A percentile compares a stretch with the other conserved stretches of the same genome.
Conservation (phyloP, 768 basidiomycete genomes). For the Lactifluus volemus region DNA sequence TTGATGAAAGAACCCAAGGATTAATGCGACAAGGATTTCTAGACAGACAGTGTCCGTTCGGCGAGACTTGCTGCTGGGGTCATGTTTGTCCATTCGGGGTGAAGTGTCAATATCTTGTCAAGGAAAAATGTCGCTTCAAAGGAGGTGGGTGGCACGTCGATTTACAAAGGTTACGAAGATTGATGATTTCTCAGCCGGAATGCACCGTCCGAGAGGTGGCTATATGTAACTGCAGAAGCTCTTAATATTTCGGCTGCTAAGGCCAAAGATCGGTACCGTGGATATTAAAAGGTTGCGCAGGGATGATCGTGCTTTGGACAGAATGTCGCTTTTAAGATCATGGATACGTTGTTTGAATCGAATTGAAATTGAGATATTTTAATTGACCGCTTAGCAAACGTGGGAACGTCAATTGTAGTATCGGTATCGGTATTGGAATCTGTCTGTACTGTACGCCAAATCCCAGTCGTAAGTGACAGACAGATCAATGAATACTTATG, state of each 20-base stretch:
- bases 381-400: constrained; percentile 25
- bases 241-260: background rate
- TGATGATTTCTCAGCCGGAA: constrained; percentile 25
- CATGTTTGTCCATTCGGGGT: constrained; percentile 70
- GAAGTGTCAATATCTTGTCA: constrained; percentile 49
- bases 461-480: no score
- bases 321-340: no score
- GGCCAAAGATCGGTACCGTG: background rate
- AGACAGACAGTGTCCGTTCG: constrained; percentile 72
- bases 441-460: no score
- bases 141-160: constrained; percentile 35
- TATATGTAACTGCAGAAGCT: background rate
- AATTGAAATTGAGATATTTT: background rate
- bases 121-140: constrained; percentile 87
- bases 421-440: no score
- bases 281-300: no score
- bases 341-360: background rate
- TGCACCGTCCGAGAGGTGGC: constrained; percentile 27
- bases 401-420: constrained; percentile 59
- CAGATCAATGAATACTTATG: no score
- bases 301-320: no score
- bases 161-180: background rate
- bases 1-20: background rate
- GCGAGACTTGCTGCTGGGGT: constrained; percentile 73
- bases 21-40: background rate